Base-by-base conservation (phyloP, 2,329 filamentous ascomycete species). In the Fusarium caatingaense region DNA sequence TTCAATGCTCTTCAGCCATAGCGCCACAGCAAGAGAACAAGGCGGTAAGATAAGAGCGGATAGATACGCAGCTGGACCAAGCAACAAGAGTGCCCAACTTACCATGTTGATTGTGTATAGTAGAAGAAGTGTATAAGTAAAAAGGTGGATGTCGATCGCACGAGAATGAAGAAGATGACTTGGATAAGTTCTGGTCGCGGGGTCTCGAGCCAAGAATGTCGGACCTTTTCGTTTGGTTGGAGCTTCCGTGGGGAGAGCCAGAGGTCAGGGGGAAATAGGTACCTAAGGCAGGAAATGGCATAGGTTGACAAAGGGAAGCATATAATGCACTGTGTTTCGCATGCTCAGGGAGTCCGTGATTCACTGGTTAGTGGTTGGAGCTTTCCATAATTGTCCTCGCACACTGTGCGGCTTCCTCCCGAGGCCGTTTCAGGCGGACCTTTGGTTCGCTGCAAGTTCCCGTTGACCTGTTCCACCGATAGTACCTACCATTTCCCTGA, bases 181-280 rank as follows among this genome's bases (percentile, higher is more conserved):
- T 76, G 73, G 71, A 65, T 51, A 76, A 75, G 74, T 76, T 75
- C 66, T 70, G 64, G 72, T 64, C 74, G 74, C 74, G 74, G 74
- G 74, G 74, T 75, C 72, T 71, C 57, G 60, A 64, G 63, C 72
- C 71, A 75, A 75, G 68, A 75, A 68, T 69, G 69, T 74, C 66
- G 73, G 72, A 75, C 73, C 73, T 74, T 75, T 75, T 75, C 68
- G 73, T 51, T 75, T 74, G 70, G 73, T 68, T 73, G 68, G 73
- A 74, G 73, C 72, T 75, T 74, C 68, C 72, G 73, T 74, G 68
- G 73, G 68, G 73, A 75, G 55, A 62, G 49, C 44, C 64, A 56
- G 41, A 69, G 50, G 53, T 63, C 63, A 70, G 67, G 68, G 68
- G 68, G 37, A 65, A 71, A 51, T 65, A 63, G 68, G 68, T 71